These are phyloP conservation scores for Adenanthera pavonina DNA, from an alignment of 306 rosid species.

Conservation along the genomic window DNA sequence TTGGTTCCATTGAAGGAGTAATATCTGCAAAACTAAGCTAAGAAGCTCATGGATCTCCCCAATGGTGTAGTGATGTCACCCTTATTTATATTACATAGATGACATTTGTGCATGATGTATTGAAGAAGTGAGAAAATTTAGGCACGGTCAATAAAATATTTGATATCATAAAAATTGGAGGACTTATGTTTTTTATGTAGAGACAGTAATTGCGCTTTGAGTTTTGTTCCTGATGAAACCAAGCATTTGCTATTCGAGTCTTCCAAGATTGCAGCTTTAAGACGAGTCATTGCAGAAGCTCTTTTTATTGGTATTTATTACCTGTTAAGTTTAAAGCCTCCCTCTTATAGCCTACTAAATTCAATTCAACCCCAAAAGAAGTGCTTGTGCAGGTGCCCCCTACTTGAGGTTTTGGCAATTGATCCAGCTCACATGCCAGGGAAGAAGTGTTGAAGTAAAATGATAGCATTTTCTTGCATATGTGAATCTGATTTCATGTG, in stretches of 20 bases:
- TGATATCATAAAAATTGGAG: not conserved
- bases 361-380: not conserved
- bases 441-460: not conserved
- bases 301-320: not conserved
- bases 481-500: no score
- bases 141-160: not conserved
- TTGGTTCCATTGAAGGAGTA: constrained; percentile 70
- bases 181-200: not conserved
- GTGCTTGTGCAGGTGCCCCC: not conserved
- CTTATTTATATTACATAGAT: constrained; percentile 9
- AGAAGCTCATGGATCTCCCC: constrained; percentile 21
- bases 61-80: not conserved
- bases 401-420: not conserved
- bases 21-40: constrained; percentile 54
- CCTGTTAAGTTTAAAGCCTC: not conserved
- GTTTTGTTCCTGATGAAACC: constrained; percentile 18
- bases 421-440: not conserved
- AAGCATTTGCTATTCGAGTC: constrained; percentile 18
- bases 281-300: not conserved
- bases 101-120: constrained; percentile 13
- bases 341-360: not conserved
- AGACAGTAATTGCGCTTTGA: not conserved
- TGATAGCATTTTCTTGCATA: no score
- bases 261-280: not conserved
- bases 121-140: not conserved